These are phyloP conservation scores for Lipomyces oligophaga DNA, from an alignment of 805 yeast genomes.

Conservation along the genomic window DNA sequence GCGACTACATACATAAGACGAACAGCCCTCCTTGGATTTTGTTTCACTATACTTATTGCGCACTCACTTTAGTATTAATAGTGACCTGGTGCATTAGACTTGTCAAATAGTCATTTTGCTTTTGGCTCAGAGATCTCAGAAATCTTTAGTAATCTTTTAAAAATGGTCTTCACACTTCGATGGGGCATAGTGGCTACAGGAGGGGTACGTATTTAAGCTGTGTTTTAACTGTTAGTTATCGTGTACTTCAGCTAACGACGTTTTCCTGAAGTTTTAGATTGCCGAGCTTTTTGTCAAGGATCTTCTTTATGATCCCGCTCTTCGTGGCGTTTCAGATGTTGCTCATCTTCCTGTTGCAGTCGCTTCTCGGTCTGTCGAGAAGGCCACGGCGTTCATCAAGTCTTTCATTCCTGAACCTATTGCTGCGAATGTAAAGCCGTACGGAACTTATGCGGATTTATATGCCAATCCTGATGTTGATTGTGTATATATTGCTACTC, in stretches of 20 bases:
- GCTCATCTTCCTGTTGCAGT: slow-evolving; percentile 32
- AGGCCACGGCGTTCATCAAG: slow-evolving; percentile 31
- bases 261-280: slow-evolving; percentile 14
- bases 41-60: too few relatives aligned
- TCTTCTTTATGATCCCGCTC: slow-evolving; percentile 20
- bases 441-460: slow-evolving; percentile 42
- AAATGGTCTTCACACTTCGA: slow-evolving; percentile 29
- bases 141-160: too few relatives aligned
- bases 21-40: too few relatives aligned
- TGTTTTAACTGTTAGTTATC: not conserved
- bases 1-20: too few relatives aligned
- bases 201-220: slow-evolving; percentile 3
- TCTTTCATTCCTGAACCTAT: slow-evolving; percentile 19
- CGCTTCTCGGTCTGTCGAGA: slow-evolving; percentile 30
- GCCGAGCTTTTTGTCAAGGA: slow-evolving; percentile 16
- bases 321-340: slow-evolving; percentile 31
- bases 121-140: too few relatives aligned
- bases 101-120: too few relatives aligned
- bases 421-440: slow-evolving; percentile 8
- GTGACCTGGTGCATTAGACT: too few relatives aligned
- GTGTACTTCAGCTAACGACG: not conserved
- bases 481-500: slow-evolving; percentile 50
- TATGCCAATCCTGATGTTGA: slow-evolving; percentile 43
- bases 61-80: too few relatives aligned
- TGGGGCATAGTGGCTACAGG: slow-evolving; percentile 35